These are phyloP conservation scores for Pichia cephalocereana DNA, from an alignment of 805 yeast species.

Conservation along the genomic window DNA sequence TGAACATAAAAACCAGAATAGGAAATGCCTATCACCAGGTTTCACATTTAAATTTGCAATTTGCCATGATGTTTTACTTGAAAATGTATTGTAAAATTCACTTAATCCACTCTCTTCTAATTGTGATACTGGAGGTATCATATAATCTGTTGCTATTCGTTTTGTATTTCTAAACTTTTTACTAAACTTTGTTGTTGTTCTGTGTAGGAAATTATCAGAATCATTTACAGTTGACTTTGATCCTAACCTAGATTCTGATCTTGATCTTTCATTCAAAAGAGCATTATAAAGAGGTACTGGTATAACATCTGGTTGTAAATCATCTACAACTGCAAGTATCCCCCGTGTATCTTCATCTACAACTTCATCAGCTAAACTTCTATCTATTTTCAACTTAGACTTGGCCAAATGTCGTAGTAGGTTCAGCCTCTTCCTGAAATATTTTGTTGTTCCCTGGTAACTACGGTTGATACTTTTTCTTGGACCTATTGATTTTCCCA, in stretches of 20 bases:
- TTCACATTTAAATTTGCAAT: slow-evolving; percentile 21
- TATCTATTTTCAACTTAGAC: background rate
- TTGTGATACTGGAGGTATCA: slow-evolving; percentile 5
- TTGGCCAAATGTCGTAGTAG: slow-evolving; percentile 5
- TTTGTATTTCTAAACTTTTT: background rate
- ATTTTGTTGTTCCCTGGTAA: background rate
- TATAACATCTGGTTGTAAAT: slow-evolving; percentile 1
- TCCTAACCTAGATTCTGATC: too few relatives aligned
- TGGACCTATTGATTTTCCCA: background rate
- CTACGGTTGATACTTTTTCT: background rate
- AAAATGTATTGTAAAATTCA: slow-evolving; percentile 18
- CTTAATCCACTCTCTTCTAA: slow-evolving; percentile 12
- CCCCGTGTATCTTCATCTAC: slow-evolving; percentile 5
- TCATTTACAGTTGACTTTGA: too few relatives aligned
- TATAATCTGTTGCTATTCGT: background rate
- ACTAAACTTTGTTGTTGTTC: too few relatives aligned
- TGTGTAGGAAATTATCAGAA: too few relatives aligned
- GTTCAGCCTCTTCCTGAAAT: slow-evolving; percentile 1
- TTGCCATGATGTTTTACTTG: slow-evolving; percentile 24
- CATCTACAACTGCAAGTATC: background rate
- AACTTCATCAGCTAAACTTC: background rate
- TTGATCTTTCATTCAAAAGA: too few relatives aligned
- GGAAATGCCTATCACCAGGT: slow-evolving; percentile 25
- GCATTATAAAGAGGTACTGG: background rate
- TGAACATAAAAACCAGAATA: slow-evolving; percentile 55